Evolutionary conservation across 2,329 filamentous ascomycete genomes (phyloP), one percentile per base, ranked within the genome.

Genomic region (Alternaria sp.): DNA sequence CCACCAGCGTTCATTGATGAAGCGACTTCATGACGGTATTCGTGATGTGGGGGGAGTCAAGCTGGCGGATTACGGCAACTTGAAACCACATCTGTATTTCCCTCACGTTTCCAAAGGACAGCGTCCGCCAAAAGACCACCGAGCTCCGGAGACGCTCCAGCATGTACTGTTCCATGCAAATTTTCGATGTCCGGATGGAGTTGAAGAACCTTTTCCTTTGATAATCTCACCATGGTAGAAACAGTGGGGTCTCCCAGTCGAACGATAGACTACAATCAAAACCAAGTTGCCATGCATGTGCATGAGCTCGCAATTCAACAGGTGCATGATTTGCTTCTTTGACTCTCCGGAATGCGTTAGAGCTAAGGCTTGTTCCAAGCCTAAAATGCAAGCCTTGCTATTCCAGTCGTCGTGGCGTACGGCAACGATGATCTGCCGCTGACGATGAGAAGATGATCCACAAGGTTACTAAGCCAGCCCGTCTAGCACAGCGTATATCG

Each of bases 261-360:
- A 36, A 36, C 32, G 32, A 36, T 36, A 36, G 14, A 36, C n/a
- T 61, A 65, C 60, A 34, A 68, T 28, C 56, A 63, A 51, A 48
- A 61, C 38, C 46, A 30, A 11, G 71, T 22, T 24, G 20, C 20
- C 30, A n/a, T 48, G 46, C 20, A 24, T 22, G 32, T 48, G 12
- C 18, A 48, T 34, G 12, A 7, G 18, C 5, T n/a, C 28, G 46
- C 22, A 24, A 30, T 48, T 28, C 18, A 3, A 3, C 5, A 20
- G 28, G 14, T n/a, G n/a, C 38, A 20, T 39, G 8, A 7, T 39
- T 39, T n/a, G 8, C 5, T 20, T 20, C 28, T 53, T 34, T 36
- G 14, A 30, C 51, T 28, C 39, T 24, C 46, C 46, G 22, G 26
- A 24, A 39, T 18, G 34, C 36, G 7, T 41, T 28, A 38, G 36